phyloP scores from a whole-genome alignment of 805 yeast species.

The Barnettozyma siamensis region DNA sequence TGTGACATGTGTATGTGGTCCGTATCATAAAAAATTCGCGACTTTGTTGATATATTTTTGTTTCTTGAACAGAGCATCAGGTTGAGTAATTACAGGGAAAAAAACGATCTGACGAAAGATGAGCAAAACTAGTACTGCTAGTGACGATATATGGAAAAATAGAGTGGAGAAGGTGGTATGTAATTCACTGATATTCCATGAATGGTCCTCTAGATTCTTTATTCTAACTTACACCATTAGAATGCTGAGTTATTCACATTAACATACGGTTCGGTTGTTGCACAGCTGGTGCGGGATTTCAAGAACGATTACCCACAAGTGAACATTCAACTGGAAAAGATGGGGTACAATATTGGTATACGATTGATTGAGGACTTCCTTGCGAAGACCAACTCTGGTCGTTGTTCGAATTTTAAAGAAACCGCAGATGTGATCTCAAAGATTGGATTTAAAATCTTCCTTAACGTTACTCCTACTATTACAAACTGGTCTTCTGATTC shows the following conservation, averaged over 20 bases:
- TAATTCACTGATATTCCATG: no score
- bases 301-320: conserved; percentile 71
- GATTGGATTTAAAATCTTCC: conserved; percentile 84
- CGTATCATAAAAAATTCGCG: conserved; percentile 1
- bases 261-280: conserved; percentile 90
- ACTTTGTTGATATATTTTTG: neutral
- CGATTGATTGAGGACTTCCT: conserved; percentile 89
- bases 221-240: conserved; percentile 25
- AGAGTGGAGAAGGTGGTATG: conserved; percentile 77
- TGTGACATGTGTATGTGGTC: no score
- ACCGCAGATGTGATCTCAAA: conserved; percentile 84
- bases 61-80: no score
- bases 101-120: conserved; percentile 11
- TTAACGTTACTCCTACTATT: conserved; percentile 73
- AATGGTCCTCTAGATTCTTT: neutral
- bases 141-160: conserved; percentile 91
- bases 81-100: no score
- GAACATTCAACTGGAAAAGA: conserved; percentile 75
- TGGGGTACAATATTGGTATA: conserved; percentile 95
- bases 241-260: conserved; percentile 92
- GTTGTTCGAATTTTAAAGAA: conserved; percentile 75
- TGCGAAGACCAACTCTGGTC: conserved; percentile 77
- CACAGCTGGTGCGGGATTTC: conserved; percentile 83
- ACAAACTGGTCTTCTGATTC: conserved; percentile 74
- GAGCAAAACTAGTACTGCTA: conserved; percentile 44